A percentile compares a stretch with the other conserved stretches of the same genome.
phyloP scores from a whole-genome alignment of 169 alveolate species.

The Haemoproteus tartakovskyi region DNA sequence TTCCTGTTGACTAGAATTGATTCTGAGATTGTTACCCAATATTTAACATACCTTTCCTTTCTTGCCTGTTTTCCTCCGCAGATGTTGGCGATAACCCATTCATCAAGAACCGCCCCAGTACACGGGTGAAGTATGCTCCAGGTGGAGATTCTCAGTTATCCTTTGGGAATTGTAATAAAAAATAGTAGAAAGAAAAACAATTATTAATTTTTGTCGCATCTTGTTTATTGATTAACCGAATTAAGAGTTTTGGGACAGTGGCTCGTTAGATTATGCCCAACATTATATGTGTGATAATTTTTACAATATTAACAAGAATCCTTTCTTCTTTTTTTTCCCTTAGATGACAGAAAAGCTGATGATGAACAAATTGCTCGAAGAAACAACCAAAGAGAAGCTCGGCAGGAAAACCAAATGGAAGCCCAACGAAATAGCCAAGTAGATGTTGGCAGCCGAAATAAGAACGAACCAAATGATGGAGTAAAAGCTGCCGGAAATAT shows the following conservation, averaged over 20 bases:
- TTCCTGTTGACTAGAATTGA: too few species aligned
- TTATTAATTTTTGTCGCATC: not conserved
- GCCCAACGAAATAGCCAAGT: constrained; percentile 5
- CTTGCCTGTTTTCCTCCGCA: constrained; percentile 1
- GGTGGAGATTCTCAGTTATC: constrained; percentile 56
- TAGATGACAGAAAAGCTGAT: too few species aligned
- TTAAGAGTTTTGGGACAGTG: too few species aligned
- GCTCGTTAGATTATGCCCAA: too few species aligned
- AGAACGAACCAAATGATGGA: not conserved
- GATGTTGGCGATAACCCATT: constrained; percentile 58
- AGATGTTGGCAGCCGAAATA: constrained; percentile 2
- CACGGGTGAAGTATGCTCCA: constrained; percentile 45
- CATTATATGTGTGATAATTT: not conserved
- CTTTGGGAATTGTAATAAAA: constrained; percentile 44
- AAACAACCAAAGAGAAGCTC: not conserved
- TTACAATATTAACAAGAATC: not conserved
- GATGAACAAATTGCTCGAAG: too few species aligned
- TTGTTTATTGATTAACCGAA: not conserved
- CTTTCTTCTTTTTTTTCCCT: not conserved
- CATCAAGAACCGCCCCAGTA: constrained; percentile 40
- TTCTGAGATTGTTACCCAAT: too few species aligned
- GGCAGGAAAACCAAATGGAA: not conserved
- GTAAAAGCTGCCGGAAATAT: constrained; percentile 39
- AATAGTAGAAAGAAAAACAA: not conserved
- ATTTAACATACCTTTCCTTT: too few species aligned